phyloP scores from a whole-genome alignment of 2,329 filamentous ascomycete species.

The Colletotrichum plurivorum region DNA sequence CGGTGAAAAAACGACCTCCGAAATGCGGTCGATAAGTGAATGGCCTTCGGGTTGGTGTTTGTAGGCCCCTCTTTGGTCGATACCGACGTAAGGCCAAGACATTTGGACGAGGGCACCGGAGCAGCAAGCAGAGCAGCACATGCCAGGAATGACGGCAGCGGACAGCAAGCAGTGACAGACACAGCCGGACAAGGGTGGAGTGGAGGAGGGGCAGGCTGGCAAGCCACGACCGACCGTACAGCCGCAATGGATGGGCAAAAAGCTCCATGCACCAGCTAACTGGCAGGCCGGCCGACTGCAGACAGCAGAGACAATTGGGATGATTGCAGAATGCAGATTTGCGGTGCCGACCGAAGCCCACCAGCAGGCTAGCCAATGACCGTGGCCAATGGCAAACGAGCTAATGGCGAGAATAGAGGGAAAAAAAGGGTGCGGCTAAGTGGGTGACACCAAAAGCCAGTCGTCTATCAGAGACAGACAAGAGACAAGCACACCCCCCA shows the following conservation, averaged over 20 bases:
- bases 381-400: background rate
- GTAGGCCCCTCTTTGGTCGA: background rate
- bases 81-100: constrained; percentile 15
- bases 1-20: constrained; percentile 12
- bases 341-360: constrained; percentile 26
- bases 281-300: constrained; percentile 27
- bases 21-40: background rate
- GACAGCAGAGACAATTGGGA: constrained; percentile 17
- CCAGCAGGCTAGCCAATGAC: constrained; percentile 23
- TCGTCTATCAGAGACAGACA: constrained; percentile 32
- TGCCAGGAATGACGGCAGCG: constrained; percentile 21
- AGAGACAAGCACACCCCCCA: constrained; percentile 17
- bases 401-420: constrained; percentile 18
- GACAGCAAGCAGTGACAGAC: constrained; percentile 16
- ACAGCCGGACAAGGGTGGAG: background rate
- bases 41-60: background rate
- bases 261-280: constrained; percentile 6
- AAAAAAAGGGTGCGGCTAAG: constrained; percentile 29
- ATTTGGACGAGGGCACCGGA: constrained; percentile 3
- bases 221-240: constrained; percentile 24
- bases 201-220: constrained; percentile 4
- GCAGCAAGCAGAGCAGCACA: constrained; percentile 23
- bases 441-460: constrained; percentile 24
- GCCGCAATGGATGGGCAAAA: background rate
- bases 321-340: constrained; percentile 37